phyloP scores from a whole-genome alignment of 768 basidiomycete genomes.

The Lactarius indigo region DNA sequence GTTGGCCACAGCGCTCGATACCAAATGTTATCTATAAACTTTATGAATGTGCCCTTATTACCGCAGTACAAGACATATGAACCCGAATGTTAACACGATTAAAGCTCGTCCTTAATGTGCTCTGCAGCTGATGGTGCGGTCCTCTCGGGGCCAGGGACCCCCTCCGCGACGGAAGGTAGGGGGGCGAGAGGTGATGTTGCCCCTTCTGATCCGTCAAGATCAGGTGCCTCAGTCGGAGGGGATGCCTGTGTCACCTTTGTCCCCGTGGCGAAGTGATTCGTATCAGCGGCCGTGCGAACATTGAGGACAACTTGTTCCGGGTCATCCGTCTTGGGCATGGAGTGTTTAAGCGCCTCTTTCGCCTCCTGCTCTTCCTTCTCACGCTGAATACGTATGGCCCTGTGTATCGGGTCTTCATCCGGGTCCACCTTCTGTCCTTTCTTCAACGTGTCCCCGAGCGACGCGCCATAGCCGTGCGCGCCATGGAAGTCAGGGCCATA shows the following conservation, averaged over 20 bases:
- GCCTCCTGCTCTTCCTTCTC: conserved; percentile 28
- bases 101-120: conserved; percentile 25
- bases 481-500: conserved; percentile 44
- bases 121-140: not conserved
- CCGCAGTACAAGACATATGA: not conserved
- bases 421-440: conserved; percentile 32
- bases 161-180: not conserved
- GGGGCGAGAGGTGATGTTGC: not conserved
- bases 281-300: conserved; percentile 21
- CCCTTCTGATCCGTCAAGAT: not conserved
- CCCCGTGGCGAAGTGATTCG: conserved; percentile 16
- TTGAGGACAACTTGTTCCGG: conserved; percentile 28
- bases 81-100: not conserved
- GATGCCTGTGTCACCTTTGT: not conserved
- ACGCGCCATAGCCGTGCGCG: conserved; percentile 40
- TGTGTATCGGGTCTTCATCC: conserved; percentile 31
- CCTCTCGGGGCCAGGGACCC: not conserved
- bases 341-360: conserved; percentile 16
- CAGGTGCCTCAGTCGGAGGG: not conserved
- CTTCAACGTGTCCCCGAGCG: conserved; percentile 39
- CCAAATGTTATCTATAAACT: conserved; percentile 16
- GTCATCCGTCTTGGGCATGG: conserved; percentile 29
- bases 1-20: conserved; percentile 14
- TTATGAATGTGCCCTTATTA: conserved; percentile 6
- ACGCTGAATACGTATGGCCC: conserved; percentile 29